Base-by-base conservation (phyloP, 345 rosid genomes). In the Syzygium aqueum region DNA sequence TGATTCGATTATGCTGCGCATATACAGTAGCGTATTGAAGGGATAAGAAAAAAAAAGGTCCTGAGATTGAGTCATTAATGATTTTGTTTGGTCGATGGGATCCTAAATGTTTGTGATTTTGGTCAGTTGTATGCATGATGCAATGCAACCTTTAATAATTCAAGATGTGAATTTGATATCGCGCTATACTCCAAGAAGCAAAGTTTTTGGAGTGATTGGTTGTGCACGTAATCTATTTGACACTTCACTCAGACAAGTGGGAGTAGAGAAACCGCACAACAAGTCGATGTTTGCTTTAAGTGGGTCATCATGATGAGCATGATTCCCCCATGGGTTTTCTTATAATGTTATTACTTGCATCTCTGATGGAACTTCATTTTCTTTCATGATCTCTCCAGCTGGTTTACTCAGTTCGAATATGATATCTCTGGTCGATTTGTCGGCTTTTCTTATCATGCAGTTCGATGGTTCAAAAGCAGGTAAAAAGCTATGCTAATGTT, bases 361-460 rank as follows among this genome's bases (percentile, higher is more conserved):
- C 56, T 53, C 40, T 21, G 25, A 77, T 22, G 63, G 85, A 86
- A 11, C 85, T 84, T 46, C 33, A 40, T 6, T 27, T 59, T 22
- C 22, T 84, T 78, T 22, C 40, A 84, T 88, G 56, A 85, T 89
- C 83, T 40, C 54, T 89, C 65, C 90, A 92, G 94, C 93, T 88
- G 90, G 93, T 85, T 88, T 91, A 84, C 85, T 89, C 22, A 90
- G 90, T 89, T 91, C 93, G 94, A 92, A 91, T 88, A 73, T 92
- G 89, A 88, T 92, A 37, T 92, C 95, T 88, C 86, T 93, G 73
- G 93, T 85, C n/a, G 90, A 92, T 90, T 89, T 92, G 89, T 84
- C 67, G 40, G 89, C 91, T 65, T 93, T 93, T 90, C 92, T 93
- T 85, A 84, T 88, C 84, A 53, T 93, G 84, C 95, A 92, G 85